Conservation (phyloP, 2,329 filamentous ascomycete genomes). For the Westerdykella aurantiaca region DNA sequence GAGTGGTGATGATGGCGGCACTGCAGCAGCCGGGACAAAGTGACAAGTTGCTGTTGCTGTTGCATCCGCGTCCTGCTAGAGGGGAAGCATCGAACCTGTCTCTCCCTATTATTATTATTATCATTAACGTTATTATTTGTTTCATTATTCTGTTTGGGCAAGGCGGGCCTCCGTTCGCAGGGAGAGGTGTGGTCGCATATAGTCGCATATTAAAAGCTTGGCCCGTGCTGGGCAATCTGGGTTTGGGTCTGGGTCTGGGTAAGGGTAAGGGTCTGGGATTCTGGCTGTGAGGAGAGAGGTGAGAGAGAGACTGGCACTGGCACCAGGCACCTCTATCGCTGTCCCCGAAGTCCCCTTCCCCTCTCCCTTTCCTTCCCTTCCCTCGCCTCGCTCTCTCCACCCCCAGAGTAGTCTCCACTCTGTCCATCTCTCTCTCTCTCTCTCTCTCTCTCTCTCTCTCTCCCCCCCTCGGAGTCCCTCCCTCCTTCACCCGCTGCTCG, state of each 20-base stretch:
- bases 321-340: not conserved
- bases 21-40: too few species aligned
- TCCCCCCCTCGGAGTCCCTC: constrained; percentile 6
- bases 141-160: too few species aligned
- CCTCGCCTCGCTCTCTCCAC: constrained; percentile 4
- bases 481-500: not conserved
- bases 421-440: not conserved
- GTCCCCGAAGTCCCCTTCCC: constrained; percentile 11
- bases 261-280: too few species aligned
- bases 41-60: too few species aligned
- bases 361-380: constrained; percentile 24
- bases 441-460: constrained; percentile 3
- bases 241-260: not conserved
- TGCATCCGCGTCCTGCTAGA: too few species aligned
- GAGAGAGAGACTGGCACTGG: not conserved
- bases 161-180: not conserved
- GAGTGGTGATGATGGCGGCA: too few species aligned
- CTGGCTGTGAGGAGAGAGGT: too few species aligned
- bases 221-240: not conserved
- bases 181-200: not conserved
- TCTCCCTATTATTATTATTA: too few species aligned
- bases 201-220: not conserved
- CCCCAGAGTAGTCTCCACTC: constrained; percentile 1
- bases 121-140: too few species aligned
- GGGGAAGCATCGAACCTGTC: too few species aligned